These are phyloP conservation scores for bread wheat (Triticum aestivum) DNA, from an alignment of 176 grass and related monocot species.

Conservation along the genomic window IWGSC_CS_RefSeq_v2.1 NC_057799.1:90333552-90334051, in stretches of 20 bases:
- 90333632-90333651: conserved; percentile 30
- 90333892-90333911: not conserved
- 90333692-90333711: conserved; percentile 12
- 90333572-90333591: not conserved
- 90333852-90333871: not conserved
- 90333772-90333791: not conserved
- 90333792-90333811: not conserved
- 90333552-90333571: conserved; percentile 30
- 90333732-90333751: not conserved
- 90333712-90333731: not conserved
- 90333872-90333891: not conserved
- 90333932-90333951: not conserved
- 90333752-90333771: not conserved
- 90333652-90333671: conserved; percentile 25
- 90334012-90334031: not conserved
- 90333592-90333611: conserved; percentile 16
- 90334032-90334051: not conserved
- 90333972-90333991: not conserved
- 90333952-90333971: not conserved
- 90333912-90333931: not conserved
- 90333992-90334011: not conserved
- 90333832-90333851: not conserved
- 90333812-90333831: not conserved
- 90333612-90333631: not conserved
- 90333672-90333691: conserved; percentile 16